Evolutionary conservation across 371 early-diverging fungal genomes (phyloP).

Genomic region (Mucor racemosus): DNA sequence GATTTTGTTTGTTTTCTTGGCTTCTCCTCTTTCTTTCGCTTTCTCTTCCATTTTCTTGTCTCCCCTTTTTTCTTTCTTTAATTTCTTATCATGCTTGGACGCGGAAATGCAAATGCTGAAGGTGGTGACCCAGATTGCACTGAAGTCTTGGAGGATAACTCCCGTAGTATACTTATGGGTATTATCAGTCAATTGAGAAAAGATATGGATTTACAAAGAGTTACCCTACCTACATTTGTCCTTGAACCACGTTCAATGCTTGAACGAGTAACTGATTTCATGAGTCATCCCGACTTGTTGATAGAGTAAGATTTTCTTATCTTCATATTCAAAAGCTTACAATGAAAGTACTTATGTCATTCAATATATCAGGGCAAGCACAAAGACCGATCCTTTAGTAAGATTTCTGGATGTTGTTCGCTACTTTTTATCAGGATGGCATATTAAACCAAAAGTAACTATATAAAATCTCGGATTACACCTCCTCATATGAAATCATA

Average conservation of each 20-base stretch:
- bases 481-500: background rate
- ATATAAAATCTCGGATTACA: background rate
- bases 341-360: background rate
- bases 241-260: conserved; percentile 94
- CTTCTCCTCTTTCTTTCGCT: background rate
- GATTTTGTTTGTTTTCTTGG: conserved; percentile 10
- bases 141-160: conserved; percentile 87
- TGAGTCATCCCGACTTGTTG: conserved; percentile 89
- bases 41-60: conserved; percentile 3
- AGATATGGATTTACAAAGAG: conserved; percentile 86
- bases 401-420: conserved; percentile 84
- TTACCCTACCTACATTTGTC: conserved; percentile 95
- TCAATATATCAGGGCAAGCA: conserved; percentile 53
- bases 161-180: conserved; percentile 82
- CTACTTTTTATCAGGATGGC: conserved; percentile 94
- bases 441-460: conserved; percentile 88
- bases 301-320: conserved; percentile 60
- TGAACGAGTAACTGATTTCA: conserved; percentile 93
- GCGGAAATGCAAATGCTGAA: conserved; percentile 10
- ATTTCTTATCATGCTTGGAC: conserved; percentile 23
- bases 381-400: conserved; percentile 71
- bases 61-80: conserved; percentile 7
- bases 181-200: conserved; percentile 86
- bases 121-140: conserved; percentile 54
- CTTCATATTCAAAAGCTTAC: background rate